phyloP scores from a whole-genome alignment of 176 grass and related monocot genomes.

The Rhynchospora breviuscula region DNA sequence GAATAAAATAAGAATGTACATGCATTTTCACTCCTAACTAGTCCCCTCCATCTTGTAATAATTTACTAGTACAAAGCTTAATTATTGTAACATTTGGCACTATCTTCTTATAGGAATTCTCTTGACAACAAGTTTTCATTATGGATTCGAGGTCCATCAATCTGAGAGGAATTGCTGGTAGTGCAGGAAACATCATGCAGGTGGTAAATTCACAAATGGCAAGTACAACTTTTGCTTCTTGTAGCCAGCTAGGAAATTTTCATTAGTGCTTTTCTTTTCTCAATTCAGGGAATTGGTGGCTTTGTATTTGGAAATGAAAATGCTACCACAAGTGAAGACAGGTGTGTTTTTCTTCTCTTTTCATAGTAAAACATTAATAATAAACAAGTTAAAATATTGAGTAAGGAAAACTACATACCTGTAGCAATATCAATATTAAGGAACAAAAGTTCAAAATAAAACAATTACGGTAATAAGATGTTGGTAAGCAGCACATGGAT shows the following conservation, averaged over 20 bases:
- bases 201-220: constrained; percentile 4
- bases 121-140: background rate
- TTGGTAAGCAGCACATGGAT: background rate
- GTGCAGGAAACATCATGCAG: constrained; percentile 89
- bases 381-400: background rate
- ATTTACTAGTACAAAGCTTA: no score
- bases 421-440: background rate
- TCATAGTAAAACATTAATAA: background rate
- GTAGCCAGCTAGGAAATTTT: background rate
- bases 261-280: constrained; percentile 10
- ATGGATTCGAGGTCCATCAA: constrained; percentile 76
- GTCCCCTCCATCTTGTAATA: no score
- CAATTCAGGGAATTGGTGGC: constrained; percentile 69
- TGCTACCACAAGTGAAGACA: constrained; percentile 77
- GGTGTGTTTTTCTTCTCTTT: constrained; percentile 21
- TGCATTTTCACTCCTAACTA: no score
- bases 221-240: background rate
- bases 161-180: constrained; percentile 76
- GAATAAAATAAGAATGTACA: no score
- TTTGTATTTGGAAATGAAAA: constrained; percentile 91
- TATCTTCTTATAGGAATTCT: background rate
- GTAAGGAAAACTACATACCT: background rate
- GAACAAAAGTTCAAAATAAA: background rate
- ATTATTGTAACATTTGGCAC: no score
- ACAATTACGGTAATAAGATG: background rate